Percentiles rank a stretch among this genome's conserved stretches.
phyloP scores from a whole-genome alignment of 768 basidiomycete genomes.

The Leucocoprinus sp. region DNA sequence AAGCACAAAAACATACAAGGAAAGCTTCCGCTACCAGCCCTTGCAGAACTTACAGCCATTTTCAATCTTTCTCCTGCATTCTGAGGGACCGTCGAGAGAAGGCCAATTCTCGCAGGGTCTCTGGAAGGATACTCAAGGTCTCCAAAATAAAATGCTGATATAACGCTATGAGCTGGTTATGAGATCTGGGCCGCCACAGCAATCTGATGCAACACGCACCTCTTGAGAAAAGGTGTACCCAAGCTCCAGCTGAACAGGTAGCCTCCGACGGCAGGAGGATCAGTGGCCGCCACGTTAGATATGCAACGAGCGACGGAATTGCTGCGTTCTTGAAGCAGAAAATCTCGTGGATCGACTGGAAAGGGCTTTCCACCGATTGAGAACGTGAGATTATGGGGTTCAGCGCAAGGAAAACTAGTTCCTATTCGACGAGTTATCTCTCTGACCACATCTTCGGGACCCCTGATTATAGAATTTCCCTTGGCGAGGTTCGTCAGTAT shows the following conservation, averaged over 20 bases:
- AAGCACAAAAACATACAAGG: slow-evolving; percentile 22
- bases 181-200: neutral
- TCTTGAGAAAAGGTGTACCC: slow-evolving; percentile 68
- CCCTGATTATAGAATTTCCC: slow-evolving; percentile 75
- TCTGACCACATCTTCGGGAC: slow-evolving; percentile 56
- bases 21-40: slow-evolving; percentile 24
- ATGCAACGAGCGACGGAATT: slow-evolving; percentile 36
- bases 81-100: slow-evolving; percentile 60
- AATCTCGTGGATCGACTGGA: slow-evolving; percentile 71
- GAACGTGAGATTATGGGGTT: slow-evolving; percentile 58
- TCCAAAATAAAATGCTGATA: slow-evolving; percentile 66
- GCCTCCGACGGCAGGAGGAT: slow-evolving; percentile 47
- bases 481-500: slow-evolving; percentile 17
- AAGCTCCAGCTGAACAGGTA: slow-evolving; percentile 74
- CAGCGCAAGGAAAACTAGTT: slow-evolving; percentile 42
- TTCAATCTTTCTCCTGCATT: slow-evolving; percentile 36
- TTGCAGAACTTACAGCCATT: slow-evolving; percentile 21
- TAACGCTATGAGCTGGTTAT: slow-evolving; percentile 33
- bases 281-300: slow-evolving; percentile 52
- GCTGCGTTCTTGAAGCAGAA: slow-evolving; percentile 35
- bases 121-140: slow-evolving; percentile 59
- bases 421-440: slow-evolving; percentile 38
- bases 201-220: slow-evolving; percentile 33
- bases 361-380: slow-evolving; percentile 62
- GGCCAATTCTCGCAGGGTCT: slow-evolving; percentile 62